Conservation (phyloP, 2,329 filamentous ascomycete species). For the Phialophora tarda region DNA sequence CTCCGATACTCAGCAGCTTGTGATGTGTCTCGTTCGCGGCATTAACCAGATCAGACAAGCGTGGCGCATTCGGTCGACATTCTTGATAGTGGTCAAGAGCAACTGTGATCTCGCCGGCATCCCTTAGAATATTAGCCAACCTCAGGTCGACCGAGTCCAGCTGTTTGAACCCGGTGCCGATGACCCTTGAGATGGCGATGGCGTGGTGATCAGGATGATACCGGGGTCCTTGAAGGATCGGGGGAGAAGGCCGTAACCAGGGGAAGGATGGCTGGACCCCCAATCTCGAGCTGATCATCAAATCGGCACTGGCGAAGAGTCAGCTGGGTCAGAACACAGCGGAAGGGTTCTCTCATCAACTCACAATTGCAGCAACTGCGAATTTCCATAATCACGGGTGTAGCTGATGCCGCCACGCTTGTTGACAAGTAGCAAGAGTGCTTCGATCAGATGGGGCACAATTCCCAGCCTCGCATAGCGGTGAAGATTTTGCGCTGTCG, state of each 20-base stretch:
- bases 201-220: slow-evolving; percentile 22
- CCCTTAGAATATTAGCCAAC: slow-evolving; percentile 11
- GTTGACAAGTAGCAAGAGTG: slow-evolving; percentile 16
- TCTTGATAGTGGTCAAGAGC: slow-evolving; percentile 26
- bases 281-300: slow-evolving; percentile 19
- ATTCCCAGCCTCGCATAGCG: slow-evolving; percentile 21
- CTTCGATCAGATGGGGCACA: slow-evolving; percentile 18
- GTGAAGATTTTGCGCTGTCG: slow-evolving; percentile 25
- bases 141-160: slow-evolving; percentile 11
- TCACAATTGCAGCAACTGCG: slow-evolving; percentile 26
- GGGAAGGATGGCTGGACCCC: slow-evolving; percentile 20
- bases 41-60: slow-evolving; percentile 13
- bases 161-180: slow-evolving; percentile 19
- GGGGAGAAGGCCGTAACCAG: slow-evolving; percentile 10
- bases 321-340: background rate
- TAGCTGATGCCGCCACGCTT: slow-evolving; percentile 21
- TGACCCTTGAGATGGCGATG: slow-evolving; percentile 14
- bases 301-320: slow-evolving; percentile 21
- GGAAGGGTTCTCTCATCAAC: background rate
- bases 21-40: slow-evolving; percentile 26
- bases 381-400: slow-evolving; percentile 19
- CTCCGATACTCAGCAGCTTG: slow-evolving; percentile 11
- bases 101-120: slow-evolving; percentile 21
- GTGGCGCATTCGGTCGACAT: slow-evolving; percentile 13
- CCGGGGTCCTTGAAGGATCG: slow-evolving; percentile 8